Evolutionary conservation across 1,139 yeast species (phyloP), one percentile per base, ranked within the genome.

Genomic region (Hanseniaspora uvarum): DNA sequence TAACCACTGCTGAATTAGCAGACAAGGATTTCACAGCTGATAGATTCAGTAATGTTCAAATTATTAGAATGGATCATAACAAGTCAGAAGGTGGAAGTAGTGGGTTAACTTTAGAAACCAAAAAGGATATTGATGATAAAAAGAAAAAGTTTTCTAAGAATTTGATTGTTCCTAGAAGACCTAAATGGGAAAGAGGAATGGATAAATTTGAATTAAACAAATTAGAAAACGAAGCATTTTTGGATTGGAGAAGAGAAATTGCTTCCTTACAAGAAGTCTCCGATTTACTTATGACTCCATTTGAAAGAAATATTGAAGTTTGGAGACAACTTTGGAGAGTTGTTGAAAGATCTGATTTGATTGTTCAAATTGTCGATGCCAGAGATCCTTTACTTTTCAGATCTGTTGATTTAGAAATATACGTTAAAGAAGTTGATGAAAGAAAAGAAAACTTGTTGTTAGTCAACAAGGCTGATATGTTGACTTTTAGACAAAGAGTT

Each of bases 281-380:
- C 43, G 96, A 92, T 66, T 73, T 94, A 62, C 72, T 89, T 58
- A 75, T 94, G 67, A 94, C 99, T 0, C 99, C 99, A 1, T 94
- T 92, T 66, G 99, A 94, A 71, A 79, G 98, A 70, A 94, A 94
- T 66, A 75, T 94, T 61, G 96, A 92, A 72, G 97, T 94, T 57
- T 94, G 99, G 99, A 81, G 94, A 67, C 99, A 94, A 70, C 73
- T 94, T 61, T 94, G 99, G 99, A 78, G 99, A 70, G 99, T 94
- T 52, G 87, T 89, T 18, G 99, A 94, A 68, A 78, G 98, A 65
- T 85, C 94, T 49, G 96, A 92, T 68, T 75, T 94, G 62, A 80
- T 94, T 47, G 97, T 94, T 4, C 99, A 94, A 67, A 94, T 94
- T 72, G 98, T 92, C 33, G 99, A 94, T 72, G 97, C 97, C 8